Conservation (phyloP, 805 yeast genomes). For the Suhomyces sp. region DNA sequence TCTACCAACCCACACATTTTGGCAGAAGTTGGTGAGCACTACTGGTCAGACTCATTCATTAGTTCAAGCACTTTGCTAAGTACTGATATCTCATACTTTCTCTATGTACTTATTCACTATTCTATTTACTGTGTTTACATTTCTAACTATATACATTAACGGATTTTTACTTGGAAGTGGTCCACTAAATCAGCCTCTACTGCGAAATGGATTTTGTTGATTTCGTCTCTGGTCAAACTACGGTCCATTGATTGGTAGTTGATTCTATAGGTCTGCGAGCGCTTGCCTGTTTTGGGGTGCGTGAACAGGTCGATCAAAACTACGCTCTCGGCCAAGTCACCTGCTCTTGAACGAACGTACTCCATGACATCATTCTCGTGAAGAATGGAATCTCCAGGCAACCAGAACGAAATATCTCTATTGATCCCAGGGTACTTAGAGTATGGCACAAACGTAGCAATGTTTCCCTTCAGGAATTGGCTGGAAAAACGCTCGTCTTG, state of each 20-base stretch:
- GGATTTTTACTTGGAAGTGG: slow-evolving; percentile 56
- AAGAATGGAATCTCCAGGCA: slow-evolving; percentile 47
- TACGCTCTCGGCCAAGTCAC: slow-evolving; percentile 87
- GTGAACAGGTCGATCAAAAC: slow-evolving; percentile 73
- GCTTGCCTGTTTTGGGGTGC: slow-evolving; percentile 77
- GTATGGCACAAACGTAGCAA: slow-evolving; percentile 77
- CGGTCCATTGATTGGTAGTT: slow-evolving; percentile 96
- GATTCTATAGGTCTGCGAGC: slow-evolving; percentile 83
- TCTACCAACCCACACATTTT: background rate
- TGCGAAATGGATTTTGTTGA: slow-evolving; percentile 66
- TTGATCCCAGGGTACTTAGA: slow-evolving; percentile 85
- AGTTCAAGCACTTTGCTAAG: background rate
- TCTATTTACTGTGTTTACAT: no score
- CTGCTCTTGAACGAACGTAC: slow-evolving; percentile 77
- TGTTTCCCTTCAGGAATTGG: slow-evolving; percentile 67
- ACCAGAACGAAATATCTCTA: slow-evolving; percentile 93
- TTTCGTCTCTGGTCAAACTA: slow-evolving; percentile 79
- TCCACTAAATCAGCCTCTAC: slow-evolving; percentile 58
- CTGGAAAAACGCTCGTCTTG: slow-evolving; percentile 67
- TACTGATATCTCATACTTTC: background rate
- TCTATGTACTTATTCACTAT: background rate
- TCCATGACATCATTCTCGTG: slow-evolving; percentile 96
- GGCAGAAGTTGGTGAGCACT: background rate
- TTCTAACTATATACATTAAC: slow-evolving; percentile 18
- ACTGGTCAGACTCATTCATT: background rate